phyloP scores from a whole-genome alignment of 768 basidiomycete genomes.

The Tricholoma furcatifolium region DNA sequence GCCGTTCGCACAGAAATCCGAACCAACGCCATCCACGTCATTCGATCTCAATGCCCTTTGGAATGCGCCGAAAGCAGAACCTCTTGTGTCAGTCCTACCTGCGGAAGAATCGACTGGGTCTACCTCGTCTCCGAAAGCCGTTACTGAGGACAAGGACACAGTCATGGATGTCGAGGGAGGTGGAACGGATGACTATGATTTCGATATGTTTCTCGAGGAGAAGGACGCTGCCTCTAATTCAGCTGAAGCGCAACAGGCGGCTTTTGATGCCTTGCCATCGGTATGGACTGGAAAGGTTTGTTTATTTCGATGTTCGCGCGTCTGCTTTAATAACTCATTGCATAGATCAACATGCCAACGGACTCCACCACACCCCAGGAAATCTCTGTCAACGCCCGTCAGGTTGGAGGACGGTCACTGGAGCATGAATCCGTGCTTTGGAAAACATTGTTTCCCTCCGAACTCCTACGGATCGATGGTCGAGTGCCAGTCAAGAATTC shows the following conservation, averaged over 20 bases:
- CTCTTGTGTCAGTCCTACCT: slow-evolving; percentile 14
- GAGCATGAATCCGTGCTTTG: slow-evolving; percentile 61
- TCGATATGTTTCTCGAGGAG: slow-evolving; percentile 82
- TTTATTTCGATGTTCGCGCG: slow-evolving; percentile 1
- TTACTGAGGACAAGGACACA: slow-evolving; percentile 38
- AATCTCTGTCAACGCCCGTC: slow-evolving; percentile 66
- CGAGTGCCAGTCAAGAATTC: slow-evolving; percentile 80
- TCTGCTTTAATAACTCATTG: slow-evolving; percentile 8
- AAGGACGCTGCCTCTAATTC: slow-evolving; percentile 42
- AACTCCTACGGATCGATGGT: slow-evolving; percentile 75
- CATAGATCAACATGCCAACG: slow-evolving; percentile 76
- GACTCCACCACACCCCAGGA: slow-evolving; percentile 71
- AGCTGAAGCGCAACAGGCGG: slow-evolving; percentile 43
- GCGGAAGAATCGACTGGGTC: slow-evolving; percentile 18
- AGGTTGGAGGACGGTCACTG: slow-evolving; percentile 73
- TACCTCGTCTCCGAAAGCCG: slow-evolving; percentile 21
- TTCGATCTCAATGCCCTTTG: slow-evolving; percentile 77
- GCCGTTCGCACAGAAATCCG: slow-evolving; percentile 45
- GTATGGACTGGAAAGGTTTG: slow-evolving; percentile 80
- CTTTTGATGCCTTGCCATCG: slow-evolving; percentile 53
- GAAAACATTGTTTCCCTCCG: slow-evolving; percentile 73
- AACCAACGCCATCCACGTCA: slow-evolving; percentile 46
- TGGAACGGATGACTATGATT: slow-evolving; percentile 74
- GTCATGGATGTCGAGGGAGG: slow-evolving; percentile 41
- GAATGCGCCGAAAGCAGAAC: slow-evolving; percentile 47